Conservation (phyloP, 2,329 filamentous ascomycete genomes). For the Hypoxylon sp. region DNA sequence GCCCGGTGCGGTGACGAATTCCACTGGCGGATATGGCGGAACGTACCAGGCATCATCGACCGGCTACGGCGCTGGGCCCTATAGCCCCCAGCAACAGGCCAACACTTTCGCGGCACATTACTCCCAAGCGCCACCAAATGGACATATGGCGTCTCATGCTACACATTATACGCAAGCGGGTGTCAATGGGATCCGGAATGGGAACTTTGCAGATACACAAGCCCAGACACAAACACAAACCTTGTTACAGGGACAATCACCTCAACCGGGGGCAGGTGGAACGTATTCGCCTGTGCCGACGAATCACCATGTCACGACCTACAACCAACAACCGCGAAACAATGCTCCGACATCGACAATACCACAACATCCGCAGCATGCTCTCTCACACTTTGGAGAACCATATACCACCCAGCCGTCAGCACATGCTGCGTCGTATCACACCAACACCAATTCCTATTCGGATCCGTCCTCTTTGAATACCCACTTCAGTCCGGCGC, state of each 20-base stretch:
- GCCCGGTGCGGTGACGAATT: constrained; percentile 49
- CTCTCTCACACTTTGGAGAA: constrained; percentile 51
- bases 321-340: constrained; percentile 43
- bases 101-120: constrained; percentile 50
- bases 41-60: constrained; percentile 47
- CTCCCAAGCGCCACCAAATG: constrained; percentile 47
- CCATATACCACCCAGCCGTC: constrained; percentile 51
- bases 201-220: constrained; percentile 44
- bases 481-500: constrained; percentile 52
- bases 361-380: constrained; percentile 47
- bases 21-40: constrained; percentile 51
- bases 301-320: constrained; percentile 44
- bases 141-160: constrained; percentile 48
- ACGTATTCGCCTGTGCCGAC: constrained; percentile 50
- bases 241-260: constrained; percentile 37
- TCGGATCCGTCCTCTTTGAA: constrained; percentile 50
- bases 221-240: constrained; percentile 37
- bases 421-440: constrained; percentile 50
- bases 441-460: constrained; percentile 49
- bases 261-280: constrained; percentile 43
- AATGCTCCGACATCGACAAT: constrained; percentile 38
- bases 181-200: constrained; percentile 48
- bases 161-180: constrained; percentile 45
- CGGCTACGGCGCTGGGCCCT: constrained; percentile 46
- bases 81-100: constrained; percentile 51